Evolutionary conservation across 352 stramenopile species (phyloP).

Genomic region (Phytophthora ramorum): DNA sequence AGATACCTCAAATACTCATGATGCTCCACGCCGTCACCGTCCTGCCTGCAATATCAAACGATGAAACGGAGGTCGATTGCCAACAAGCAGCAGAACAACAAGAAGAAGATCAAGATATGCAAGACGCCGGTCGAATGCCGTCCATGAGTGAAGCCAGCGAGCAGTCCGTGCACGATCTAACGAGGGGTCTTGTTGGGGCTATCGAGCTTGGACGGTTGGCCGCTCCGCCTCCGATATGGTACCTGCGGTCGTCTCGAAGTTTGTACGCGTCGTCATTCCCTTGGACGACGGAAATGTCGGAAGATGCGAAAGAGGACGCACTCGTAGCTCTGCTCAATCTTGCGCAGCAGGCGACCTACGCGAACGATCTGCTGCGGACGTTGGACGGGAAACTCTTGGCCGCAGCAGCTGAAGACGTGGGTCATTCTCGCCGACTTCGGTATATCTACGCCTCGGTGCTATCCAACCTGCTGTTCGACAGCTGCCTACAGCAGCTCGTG

Average conservation of each 20-base stretch:
- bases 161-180: background rate
- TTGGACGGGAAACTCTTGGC: constrained; percentile 66
- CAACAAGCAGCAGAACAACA: constrained; percentile 6
- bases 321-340: constrained; percentile 74
- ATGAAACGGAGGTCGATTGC: constrained; percentile 8
- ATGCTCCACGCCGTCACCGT: constrained; percentile 52
- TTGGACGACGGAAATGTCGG: constrained; percentile 38
- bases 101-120: background rate
- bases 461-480: constrained; percentile 78
- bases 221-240: constrained; percentile 22
- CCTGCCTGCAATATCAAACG: constrained; percentile 10
- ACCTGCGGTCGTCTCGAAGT: constrained; percentile 14
- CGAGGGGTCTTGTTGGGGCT: constrained; percentile 2
- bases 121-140: constrained; percentile 8
- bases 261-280: constrained; percentile 22
- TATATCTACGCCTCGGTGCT: constrained; percentile 72
- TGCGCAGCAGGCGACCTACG: constrained; percentile 51
- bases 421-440: constrained; percentile 49
- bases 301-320: constrained; percentile 71
- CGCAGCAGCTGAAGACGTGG: constrained; percentile 42
- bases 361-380: constrained; percentile 58
- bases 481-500: constrained; percentile 65
- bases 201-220: constrained; percentile 8
- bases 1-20: constrained; percentile 64
- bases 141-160: constrained; percentile 19